Conservation (phyloP, 1,284 basidiomycete species). For the Takashimella koratensis region DNA sequence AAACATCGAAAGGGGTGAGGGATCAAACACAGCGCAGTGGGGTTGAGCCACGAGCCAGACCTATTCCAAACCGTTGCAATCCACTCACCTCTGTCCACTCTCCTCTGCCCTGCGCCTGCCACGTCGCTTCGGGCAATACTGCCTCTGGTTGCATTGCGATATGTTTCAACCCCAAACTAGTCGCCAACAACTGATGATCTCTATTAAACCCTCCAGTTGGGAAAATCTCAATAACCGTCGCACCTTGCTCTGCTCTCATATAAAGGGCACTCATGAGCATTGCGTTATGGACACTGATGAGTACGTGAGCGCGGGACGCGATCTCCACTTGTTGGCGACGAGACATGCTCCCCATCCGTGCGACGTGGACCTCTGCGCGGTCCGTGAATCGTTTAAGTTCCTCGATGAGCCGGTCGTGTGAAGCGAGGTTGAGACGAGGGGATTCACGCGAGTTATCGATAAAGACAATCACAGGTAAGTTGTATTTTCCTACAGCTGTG, state of each 20-base stretch:
- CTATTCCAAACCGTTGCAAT: too few species aligned
- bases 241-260: conserved; percentile 31
- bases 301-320: conserved; percentile 32
- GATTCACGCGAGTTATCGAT: conserved; percentile 20
- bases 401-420: conserved; percentile 29
- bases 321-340: conserved; percentile 31
- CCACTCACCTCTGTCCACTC: neutral
- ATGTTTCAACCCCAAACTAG: neutral
- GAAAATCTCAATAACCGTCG: conserved; percentile 26
- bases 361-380: conserved; percentile 43
- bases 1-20: too few species aligned
- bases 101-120: neutral
- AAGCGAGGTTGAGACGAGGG: conserved; percentile 20
- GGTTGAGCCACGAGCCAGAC: too few species aligned
- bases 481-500: conserved; percentile 8
- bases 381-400: conserved; percentile 33
- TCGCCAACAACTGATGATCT: neutral
- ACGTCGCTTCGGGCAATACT: neutral
- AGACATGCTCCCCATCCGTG: conserved; percentile 30
- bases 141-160: neutral
- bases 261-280: conserved; percentile 32
- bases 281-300: conserved; percentile 34
- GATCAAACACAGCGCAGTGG: too few species aligned
- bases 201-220: neutral
- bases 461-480: conserved; percentile 41